A percentile compares a stretch with the other conserved stretches of the same genome.
phyloP scores from a whole-genome alignment of 2,329 filamentous ascomycete genomes.

The Pseudopithomyces chartarum region DNA sequence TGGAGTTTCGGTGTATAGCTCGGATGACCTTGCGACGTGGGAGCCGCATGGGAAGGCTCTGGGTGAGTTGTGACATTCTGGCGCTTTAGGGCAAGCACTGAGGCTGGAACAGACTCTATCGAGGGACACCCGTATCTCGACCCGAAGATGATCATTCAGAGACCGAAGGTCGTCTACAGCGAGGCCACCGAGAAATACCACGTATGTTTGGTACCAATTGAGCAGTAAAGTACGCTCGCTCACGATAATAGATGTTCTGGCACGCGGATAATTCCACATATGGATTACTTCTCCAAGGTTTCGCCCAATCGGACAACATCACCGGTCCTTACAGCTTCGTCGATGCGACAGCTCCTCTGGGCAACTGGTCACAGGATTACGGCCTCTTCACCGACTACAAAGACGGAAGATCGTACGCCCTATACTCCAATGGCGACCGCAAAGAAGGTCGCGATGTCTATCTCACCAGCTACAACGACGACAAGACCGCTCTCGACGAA shows the following conservation, averaged over 20 bases:
- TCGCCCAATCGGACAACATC: slow-evolving; percentile 59
- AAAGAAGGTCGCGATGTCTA: slow-evolving; percentile 63
- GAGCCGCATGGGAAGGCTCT: slow-evolving; percentile 62
- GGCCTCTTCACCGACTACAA: slow-evolving; percentile 66
- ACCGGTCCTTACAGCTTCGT: slow-evolving; percentile 61
- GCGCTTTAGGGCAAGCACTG: not conserved
- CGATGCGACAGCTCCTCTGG: slow-evolving; percentile 59
- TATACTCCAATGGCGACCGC: slow-evolving; percentile 65
- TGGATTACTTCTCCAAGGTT: slow-evolving; percentile 61
- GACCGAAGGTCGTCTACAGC: slow-evolving; percentile 66
- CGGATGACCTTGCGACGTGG: slow-evolving; percentile 65
- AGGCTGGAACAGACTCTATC: slow-evolving; percentile 50
- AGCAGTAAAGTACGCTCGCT: not conserved
- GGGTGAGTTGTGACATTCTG: slow-evolving; percentile 35
- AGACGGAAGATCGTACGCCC: slow-evolving; percentile 59
- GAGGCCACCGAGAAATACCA: slow-evolving; percentile 61
- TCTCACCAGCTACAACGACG: slow-evolving; percentile 59
- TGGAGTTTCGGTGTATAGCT: slow-evolving; percentile 63
- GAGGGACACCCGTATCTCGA: slow-evolving; percentile 62
- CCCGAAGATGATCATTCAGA: slow-evolving; percentile 62
- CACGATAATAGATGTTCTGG: slow-evolving; percentile 58
- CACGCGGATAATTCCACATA: slow-evolving; percentile 65
- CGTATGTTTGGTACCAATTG: slow-evolving; percentile 41
- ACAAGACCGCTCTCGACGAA: slow-evolving; percentile 57
- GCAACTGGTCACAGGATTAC: slow-evolving; percentile 68